These are phyloP conservation scores for Calonectria naviculata DNA, from an alignment of 2,329 filamentous ascomycete species.

Conservation along the genomic window DNA sequence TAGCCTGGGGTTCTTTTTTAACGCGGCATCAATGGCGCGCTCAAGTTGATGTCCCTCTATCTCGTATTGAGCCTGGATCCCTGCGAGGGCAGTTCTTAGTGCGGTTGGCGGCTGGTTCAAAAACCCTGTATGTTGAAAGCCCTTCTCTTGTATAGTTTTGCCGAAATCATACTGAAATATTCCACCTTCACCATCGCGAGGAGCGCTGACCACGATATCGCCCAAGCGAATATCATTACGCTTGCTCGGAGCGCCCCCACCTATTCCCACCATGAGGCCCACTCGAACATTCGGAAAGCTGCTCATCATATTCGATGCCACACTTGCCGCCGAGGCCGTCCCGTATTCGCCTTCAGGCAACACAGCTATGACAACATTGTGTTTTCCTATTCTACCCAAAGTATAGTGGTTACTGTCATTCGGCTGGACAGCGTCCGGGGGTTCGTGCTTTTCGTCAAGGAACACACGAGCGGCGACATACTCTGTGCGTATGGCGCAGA, in stretches of 20 bases:
- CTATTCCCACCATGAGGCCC: conserved; percentile 1
- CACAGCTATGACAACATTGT: conserved; percentile 9
- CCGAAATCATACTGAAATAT: not conserved
- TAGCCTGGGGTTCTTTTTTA: not conserved
- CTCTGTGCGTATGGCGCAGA: not conserved
- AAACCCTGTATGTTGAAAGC: not conserved
- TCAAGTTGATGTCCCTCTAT: not conserved
- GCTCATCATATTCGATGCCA: not conserved
- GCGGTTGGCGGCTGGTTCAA: not conserved
- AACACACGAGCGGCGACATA: not conserved
- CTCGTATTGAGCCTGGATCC: not conserved
- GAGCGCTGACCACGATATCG: not conserved
- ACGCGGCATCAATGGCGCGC: not conserved
- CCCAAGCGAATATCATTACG: not conserved
- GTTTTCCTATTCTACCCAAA: not conserved
- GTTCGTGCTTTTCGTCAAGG: not conserved
- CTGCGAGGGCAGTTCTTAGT: not conserved
- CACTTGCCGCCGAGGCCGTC: not conserved
- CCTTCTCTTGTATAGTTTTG: not conserved
- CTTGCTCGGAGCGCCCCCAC: not conserved
- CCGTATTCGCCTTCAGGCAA: not conserved
- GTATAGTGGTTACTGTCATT: not conserved
- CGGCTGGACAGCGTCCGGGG: not conserved
- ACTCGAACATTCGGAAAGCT: not conserved
- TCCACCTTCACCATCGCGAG: not conserved